These are phyloP conservation scores for Cystobasidium slooffiae DNA, from an alignment of 1,284 basidiomycete species.

Conservation along the genomic window DNA sequence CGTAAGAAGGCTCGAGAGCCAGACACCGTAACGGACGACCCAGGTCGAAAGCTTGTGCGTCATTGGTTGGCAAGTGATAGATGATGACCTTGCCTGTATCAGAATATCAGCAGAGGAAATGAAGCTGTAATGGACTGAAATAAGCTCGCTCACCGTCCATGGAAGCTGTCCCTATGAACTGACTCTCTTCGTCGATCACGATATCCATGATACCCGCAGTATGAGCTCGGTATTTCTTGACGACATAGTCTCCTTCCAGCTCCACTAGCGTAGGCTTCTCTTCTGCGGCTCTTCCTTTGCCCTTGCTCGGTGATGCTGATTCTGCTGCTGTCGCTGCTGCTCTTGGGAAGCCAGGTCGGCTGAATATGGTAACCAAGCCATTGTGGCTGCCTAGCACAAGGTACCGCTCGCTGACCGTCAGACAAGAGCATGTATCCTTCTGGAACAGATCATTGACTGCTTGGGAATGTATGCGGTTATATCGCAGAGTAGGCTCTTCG, in stretches of 20 bases:
- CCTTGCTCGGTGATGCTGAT: conserved; percentile 21
- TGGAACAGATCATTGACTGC: conserved; percentile 76
- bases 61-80: conserved; percentile 78
- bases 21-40: conserved; percentile 89
- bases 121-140: background rate
- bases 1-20: conserved; percentile 88
- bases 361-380: conserved; percentile 79
- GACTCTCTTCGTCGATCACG: conserved; percentile 78
- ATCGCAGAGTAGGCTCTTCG: conserved; percentile 71
- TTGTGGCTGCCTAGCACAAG: conserved; percentile 87
- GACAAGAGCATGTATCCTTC: conserved; percentile 83
- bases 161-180: conserved; percentile 90
- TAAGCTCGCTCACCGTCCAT: conserved; percentile 75
- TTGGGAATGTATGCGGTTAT: conserved; percentile 74
- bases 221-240: conserved; percentile 91
- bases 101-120: conserved; percentile 4
- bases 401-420: conserved; percentile 74
- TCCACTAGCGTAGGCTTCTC: conserved; percentile 37
- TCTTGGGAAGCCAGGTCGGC: conserved; percentile 8
- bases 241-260: conserved; percentile 70
- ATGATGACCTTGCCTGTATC: conserved; percentile 79
- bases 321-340: background rate
- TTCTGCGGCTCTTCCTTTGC: conserved; percentile 42
- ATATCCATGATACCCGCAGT: conserved; percentile 87
- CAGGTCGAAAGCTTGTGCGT: conserved; percentile 87